A percentile compares a stretch with the other conserved stretches of the same genome.
These are phyloP conservation scores for Casuarina cunninghamiana DNA, from an alignment of 306 rosid genomes.

Conservation along the genomic window DNA sequence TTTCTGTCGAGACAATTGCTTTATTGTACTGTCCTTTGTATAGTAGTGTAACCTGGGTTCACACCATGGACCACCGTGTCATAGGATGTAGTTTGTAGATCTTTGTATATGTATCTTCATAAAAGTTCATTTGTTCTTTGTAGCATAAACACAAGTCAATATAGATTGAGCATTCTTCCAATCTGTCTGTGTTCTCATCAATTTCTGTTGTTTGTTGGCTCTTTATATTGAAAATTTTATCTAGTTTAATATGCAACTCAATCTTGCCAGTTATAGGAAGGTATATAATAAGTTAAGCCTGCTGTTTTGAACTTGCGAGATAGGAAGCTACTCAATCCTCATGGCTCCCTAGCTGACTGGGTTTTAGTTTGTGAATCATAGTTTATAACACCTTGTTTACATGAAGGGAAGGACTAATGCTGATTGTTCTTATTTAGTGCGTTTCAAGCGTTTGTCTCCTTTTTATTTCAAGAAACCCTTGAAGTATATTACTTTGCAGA, in stretches of 20 bases:
- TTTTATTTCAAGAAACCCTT: background rate
- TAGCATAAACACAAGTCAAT: too few species aligned
- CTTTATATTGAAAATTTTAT: background rate
- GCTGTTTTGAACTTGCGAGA: background rate
- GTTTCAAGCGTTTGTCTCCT: background rate
- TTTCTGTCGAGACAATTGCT: too few species aligned
- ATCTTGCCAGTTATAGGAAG: background rate
- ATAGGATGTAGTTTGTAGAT: too few species aligned
- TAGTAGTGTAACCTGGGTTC: too few species aligned
- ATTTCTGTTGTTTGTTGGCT: background rate
- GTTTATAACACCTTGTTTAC: background rate
- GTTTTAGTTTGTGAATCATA: background rate
- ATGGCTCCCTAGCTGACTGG: background rate
- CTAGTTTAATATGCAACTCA: background rate
- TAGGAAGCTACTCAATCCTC: slow-evolving; percentile 7
- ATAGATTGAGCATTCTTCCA: too few species aligned
- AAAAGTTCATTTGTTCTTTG: too few species aligned
- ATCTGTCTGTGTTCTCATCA: too few species aligned
- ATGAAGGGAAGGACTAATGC: background rate
- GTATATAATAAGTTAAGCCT: background rate
- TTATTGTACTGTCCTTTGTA: too few species aligned
- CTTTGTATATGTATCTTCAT: too few species aligned
- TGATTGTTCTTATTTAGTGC: background rate
- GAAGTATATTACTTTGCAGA: background rate
- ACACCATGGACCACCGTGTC: too few species aligned